Conservation (phyloP, 73 alveolate genomes). For the Halteria grandinella region DNA sequence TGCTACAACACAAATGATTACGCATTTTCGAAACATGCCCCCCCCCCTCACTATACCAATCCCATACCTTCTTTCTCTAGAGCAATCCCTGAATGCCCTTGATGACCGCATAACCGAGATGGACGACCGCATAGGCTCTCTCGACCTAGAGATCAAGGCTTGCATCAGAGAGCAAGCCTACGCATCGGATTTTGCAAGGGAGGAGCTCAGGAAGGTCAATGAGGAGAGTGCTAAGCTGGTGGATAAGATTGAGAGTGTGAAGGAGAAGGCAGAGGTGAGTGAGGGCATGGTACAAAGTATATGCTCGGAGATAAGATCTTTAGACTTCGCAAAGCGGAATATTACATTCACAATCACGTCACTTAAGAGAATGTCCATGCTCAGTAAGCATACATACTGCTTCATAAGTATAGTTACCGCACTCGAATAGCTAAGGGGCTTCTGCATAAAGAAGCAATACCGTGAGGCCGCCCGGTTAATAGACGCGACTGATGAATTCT, state of each 20-base stretch:
- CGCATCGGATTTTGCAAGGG: slow-evolving; percentile 76
- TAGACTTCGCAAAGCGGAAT: slow-evolving; percentile 95
- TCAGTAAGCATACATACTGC: slow-evolving; percentile 71
- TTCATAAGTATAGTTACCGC: too few relatives aligned
- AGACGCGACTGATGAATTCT: slow-evolving; percentile 91
- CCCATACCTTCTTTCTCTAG: slow-evolving; percentile 1
- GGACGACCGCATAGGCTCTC: slow-evolving; percentile 66
- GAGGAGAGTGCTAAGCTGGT: slow-evolving; percentile 73
- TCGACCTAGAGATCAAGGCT: slow-evolving; percentile 74
- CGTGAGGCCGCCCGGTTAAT: slow-evolving; percentile 93
- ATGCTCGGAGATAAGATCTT: slow-evolving; percentile 93
- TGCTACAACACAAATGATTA: too few relatives aligned
- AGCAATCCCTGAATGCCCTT: slow-evolving; percentile 52
- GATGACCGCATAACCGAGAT: slow-evolving; percentile 68
- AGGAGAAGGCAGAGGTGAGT: slow-evolving; percentile 89
- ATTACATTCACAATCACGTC: slow-evolving; percentile 91
- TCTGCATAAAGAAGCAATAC: slow-evolving; percentile 85
- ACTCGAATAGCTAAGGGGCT: slow-evolving; percentile 88
- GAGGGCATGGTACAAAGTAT: slow-evolving; percentile 92
- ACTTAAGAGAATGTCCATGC: slow-evolving; percentile 91
- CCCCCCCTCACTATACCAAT: neutral
- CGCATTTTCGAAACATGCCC: too few relatives aligned
- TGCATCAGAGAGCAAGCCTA: slow-evolving; percentile 86
- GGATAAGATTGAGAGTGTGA: slow-evolving; percentile 76
- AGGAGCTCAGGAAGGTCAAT: slow-evolving; percentile 76